phyloP scores from a whole-genome alignment of 2,329 filamentous ascomycete genomes.

The Fusarium algeriense region DNA sequence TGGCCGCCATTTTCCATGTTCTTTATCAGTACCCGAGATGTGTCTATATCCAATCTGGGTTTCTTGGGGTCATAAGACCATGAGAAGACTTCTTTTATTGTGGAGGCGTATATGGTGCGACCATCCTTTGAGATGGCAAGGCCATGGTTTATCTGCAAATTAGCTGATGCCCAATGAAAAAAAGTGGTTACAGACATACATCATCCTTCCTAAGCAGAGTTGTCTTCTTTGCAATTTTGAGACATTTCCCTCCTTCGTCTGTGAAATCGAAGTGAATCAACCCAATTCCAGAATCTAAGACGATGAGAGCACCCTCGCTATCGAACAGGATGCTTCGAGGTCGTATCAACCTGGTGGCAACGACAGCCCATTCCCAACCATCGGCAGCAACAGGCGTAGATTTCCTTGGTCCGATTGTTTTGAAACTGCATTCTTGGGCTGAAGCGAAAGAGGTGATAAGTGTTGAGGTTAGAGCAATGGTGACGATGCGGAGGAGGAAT shows the following conservation, averaged over 20 bases:
- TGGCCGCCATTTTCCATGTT: constrained; percentile 74
- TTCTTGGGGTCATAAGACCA: constrained; percentile 73
- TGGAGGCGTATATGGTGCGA: constrained; percentile 69
- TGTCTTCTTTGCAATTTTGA: constrained; percentile 53
- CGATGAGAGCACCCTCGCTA: constrained; percentile 58
- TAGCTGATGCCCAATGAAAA: neutral
- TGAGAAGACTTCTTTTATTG: constrained; percentile 67
- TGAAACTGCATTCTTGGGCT: constrained; percentile 23
- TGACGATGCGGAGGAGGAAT: constrained; percentile 22
- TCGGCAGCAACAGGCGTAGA: constrained; percentile 54
- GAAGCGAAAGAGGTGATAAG: constrained; percentile 14
- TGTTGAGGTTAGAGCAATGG: constrained; percentile 14
- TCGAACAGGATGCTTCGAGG: constrained; percentile 63
- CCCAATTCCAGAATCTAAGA: constrained; percentile 59
- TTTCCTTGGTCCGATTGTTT: constrained; percentile 53
- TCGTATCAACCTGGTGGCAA: constrained; percentile 56
- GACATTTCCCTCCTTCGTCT: constrained; percentile 58
- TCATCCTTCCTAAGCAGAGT: constrained; percentile 53
- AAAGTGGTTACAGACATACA: constrained; percentile 45
- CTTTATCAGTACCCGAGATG: constrained; percentile 64
- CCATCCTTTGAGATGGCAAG: constrained; percentile 66
- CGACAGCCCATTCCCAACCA: constrained; percentile 60
- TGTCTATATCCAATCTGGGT: constrained; percentile 57
- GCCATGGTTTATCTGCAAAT: constrained; percentile 67
- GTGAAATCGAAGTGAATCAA: constrained; percentile 57